Base-by-base conservation (phyloP, 371 early-diverging fungal species). In the Circinella minor region DNA sequence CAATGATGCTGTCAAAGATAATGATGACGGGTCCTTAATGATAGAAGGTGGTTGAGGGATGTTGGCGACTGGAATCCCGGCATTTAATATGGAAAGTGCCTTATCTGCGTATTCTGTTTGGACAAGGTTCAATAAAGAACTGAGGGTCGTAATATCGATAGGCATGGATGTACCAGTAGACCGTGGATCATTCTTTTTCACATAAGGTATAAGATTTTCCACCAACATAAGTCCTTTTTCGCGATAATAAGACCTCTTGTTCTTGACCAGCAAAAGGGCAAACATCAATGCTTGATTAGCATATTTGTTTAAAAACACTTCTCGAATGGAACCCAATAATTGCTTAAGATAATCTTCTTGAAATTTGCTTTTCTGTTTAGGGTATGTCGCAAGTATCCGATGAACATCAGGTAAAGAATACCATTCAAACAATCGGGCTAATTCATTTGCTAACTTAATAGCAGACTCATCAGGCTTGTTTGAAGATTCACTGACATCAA, bases 291-390 rank as follows among this genome's bases (percentile, higher is more conserved):
- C 89, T 69, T 88, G 81, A 20, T 81, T 81, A 54, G 90, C 86
- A 38, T 91, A 85, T 18, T 80, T 80, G 0, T 86, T 86, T 48
- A 94, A 84, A 70, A 89, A 94, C 1, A 82, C 74, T 39, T 93
- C 92, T 3, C 88, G 79, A 55, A 94, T 74, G 7, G 89, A 76
- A 2, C 73, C 77, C 11, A 88, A 77, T 13, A 93, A 76, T 67
- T 94, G 93, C 17, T 87, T 80, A 34, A 93, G 77, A 69, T 89
- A 94, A 69, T 93, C 94, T 38, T 92, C 89, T 71, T 89, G 86
- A 43, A 84, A 81, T 43, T 94, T 84, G 66, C 91, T 86, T 36
- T 90, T 82, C 67, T 89, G 87, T 63, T 88, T 89, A 18, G 87
- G 79, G 66, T 91, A 93, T 2, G 91, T 84, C 0, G 67, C 68